Evolutionary conservation across 2,329 filamentous ascomycete species (phyloP).

Genomic region (Nigrospora oryzae): DNA sequence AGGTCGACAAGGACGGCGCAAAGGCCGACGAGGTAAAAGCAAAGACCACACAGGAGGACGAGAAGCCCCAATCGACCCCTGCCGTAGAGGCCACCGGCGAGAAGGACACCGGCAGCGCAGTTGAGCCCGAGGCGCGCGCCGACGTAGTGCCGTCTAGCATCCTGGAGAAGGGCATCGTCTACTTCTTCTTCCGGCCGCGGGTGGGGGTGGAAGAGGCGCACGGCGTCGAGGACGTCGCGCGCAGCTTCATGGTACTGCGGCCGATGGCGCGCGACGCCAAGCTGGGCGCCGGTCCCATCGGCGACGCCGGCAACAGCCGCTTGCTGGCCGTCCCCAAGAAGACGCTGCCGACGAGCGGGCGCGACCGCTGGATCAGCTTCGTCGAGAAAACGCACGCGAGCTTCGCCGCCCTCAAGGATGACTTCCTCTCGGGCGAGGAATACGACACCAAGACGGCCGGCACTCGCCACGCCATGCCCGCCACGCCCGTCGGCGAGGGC

Average conservation of each 20-base stretch:
- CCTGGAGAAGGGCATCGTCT: conserved; percentile 81
- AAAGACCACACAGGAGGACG: too few relatives aligned
- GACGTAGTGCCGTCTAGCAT: conserved; percentile 40
- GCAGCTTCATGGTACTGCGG: conserved; percentile 71
- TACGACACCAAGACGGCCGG: conserved; percentile 73
- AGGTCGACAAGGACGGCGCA: too few relatives aligned
- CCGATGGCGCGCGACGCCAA: conserved; percentile 64
- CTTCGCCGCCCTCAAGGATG: conserved; percentile 62
- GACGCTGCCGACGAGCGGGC: conserved; percentile 58
- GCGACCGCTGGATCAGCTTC: conserved; percentile 71
- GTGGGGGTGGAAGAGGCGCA: conserved; percentile 66
- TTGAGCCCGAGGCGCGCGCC: conserved; percentile 23
- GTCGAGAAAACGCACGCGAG: conserved; percentile 65
- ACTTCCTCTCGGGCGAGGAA: conserved; percentile 57
- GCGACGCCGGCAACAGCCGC: conserved; percentile 52
- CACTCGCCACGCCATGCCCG: conserved; percentile 57
- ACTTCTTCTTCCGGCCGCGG: conserved; percentile 80
- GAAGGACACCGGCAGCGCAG: conserved; percentile 13
- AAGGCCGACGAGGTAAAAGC: too few relatives aligned
- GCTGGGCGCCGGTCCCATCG: conserved; percentile 42
- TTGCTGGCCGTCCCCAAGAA: conserved; percentile 80
- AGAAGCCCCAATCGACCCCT: too few relatives aligned
- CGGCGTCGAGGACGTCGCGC: conserved; percentile 62
- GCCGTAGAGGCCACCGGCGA: conserved; percentile 6
- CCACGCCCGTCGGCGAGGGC: conserved; percentile 73